These are phyloP conservation scores for Ceratorhiza oryzae-sativae DNA, from an alignment of 1,284 basidiomycete species.

Conservation along the genomic window DNA sequence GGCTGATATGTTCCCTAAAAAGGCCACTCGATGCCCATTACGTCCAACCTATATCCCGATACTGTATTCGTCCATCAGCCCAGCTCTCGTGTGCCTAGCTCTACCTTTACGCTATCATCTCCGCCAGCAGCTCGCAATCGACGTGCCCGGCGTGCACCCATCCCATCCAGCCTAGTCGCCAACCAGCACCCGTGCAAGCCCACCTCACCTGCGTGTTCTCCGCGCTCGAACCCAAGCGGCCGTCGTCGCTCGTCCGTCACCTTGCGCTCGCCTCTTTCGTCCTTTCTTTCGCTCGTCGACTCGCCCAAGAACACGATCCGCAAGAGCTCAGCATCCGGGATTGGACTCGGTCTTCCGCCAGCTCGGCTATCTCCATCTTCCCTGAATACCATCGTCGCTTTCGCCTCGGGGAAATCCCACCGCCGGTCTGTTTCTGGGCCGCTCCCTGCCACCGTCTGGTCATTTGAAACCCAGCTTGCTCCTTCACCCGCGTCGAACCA, in stretches of 20 bases:
- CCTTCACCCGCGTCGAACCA: not conserved
- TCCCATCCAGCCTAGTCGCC: not conserved
- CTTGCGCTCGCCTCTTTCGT: constrained; percentile 17
- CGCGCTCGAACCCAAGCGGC: constrained; percentile 1
- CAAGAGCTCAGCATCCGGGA: constrained; percentile 12
- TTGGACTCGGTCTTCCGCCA: constrained; percentile 17
- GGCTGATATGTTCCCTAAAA: constrained; percentile 5
- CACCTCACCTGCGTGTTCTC: constrained; percentile 19
- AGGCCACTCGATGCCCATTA: constrained; percentile 35
- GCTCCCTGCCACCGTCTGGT: constrained; percentile 11
- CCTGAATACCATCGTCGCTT: constrained; percentile 1
- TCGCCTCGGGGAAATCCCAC: constrained; percentile 29
- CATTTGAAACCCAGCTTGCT: constrained; percentile 35
- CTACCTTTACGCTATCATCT: constrained; percentile 21
- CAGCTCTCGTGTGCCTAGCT: constrained; percentile 13
- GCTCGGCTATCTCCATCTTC: constrained; percentile 21
- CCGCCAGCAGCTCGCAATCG: constrained; percentile 26
- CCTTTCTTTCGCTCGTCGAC: constrained; percentile 12
- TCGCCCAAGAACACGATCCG: not conserved
- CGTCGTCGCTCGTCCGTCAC: constrained; percentile 12
- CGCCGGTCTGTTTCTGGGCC: constrained; percentile 32
- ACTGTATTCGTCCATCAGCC: constrained; percentile 16
- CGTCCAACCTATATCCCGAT: constrained; percentile 17
- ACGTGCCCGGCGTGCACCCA: not conserved
- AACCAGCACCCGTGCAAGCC: not conserved